These are phyloP conservation scores for Ogataea thermomethanolica DNA, from an alignment of 805 yeast genomes.

Conservation along the genomic window DNA sequence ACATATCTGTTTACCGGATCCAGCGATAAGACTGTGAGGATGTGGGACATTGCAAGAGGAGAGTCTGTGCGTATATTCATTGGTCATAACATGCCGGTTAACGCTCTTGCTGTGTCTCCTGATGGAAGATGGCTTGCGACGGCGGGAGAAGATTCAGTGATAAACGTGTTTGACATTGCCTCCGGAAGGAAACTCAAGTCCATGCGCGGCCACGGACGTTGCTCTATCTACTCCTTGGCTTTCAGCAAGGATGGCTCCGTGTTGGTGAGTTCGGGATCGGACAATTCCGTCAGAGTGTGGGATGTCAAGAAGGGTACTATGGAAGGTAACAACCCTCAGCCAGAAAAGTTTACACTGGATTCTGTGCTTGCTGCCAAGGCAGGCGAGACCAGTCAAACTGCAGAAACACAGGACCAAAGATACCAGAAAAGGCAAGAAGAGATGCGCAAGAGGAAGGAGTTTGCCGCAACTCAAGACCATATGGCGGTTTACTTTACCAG, in stretches of 20 bases:
- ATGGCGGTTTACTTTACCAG: slow-evolving; percentile 92
- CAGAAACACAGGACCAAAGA: slow-evolving; percentile 23
- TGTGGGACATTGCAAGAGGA: slow-evolving; percentile 96
- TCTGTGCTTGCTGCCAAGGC: slow-evolving; percentile 34
- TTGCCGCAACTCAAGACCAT: slow-evolving; percentile 83
- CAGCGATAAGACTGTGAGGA: slow-evolving; percentile 89
- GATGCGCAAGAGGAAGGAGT: slow-evolving; percentile 57
- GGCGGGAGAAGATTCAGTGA: slow-evolving; percentile 89
- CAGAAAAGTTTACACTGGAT: slow-evolving; percentile 50
- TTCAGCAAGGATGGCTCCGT: slow-evolving; percentile 88
- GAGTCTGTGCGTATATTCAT: slow-evolving; percentile 85
- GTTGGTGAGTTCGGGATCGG: slow-evolving; percentile 88
- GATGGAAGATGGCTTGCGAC: slow-evolving; percentile 96
- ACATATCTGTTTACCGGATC: slow-evolving; percentile 94
- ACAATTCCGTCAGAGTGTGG: slow-evolving; percentile 93
- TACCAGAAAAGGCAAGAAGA: slow-evolving; percentile 36
- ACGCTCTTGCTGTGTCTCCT: slow-evolving; percentile 84
- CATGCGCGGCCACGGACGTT: slow-evolving; percentile 93
- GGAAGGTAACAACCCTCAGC: slow-evolving; percentile 68
- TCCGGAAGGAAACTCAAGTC: slow-evolving; percentile 83
- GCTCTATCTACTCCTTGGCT: slow-evolving; percentile 77
- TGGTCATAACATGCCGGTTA: slow-evolving; percentile 89
- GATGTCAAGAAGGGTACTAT: slow-evolving; percentile 82
- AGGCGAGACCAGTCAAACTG: slow-evolving; percentile 16
- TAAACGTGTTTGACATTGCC: slow-evolving; percentile 92